Evolutionary conservation across 768 basidiomycete genomes (phyloP), one percentile per base, ranked within the genome.

Genomic region (Suillus brevipes): DNA sequence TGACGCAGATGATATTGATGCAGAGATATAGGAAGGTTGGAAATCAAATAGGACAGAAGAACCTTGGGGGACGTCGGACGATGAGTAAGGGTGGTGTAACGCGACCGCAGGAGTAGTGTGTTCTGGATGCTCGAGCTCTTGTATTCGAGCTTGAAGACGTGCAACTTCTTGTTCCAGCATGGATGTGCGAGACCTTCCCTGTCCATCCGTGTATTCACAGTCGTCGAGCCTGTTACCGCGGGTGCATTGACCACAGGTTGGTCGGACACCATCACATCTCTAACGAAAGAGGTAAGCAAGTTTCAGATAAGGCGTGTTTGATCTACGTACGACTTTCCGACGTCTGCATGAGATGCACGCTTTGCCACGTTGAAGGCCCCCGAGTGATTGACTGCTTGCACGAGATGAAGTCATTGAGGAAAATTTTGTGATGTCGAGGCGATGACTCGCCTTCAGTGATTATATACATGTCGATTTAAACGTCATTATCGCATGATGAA

Each of bases 201-300:
- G 82, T 6, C 85, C 86, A 69, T 90, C 89, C 7, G 85, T 80
- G 73, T 90, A 91, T 75, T 91, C 89, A 73, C 90, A 91, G 37
- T 87, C 87, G 61, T 88, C 88, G 34, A 81, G 81, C 64, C 87
- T 84, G 43, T 87, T 85, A 31, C 85, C 83, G 9, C 80, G 77
- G 28, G 78, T 73, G 77, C 90, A 91, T 49, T 87, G 89, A 1
- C 85, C 84, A 72, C 90, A 91, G 12, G 83, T 77, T 2, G 89
- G 89, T 64, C 85, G 85, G 4, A 72, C 73, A 20, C 89, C 88
- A 69, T 91, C 89, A 68, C 90, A 91, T 80, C 85, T 86, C 89
- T 88, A 64, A 20, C 14, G 16, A 23, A 36, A n/a, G 42, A 47
- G 34, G 37, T 37, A 37, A 40, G 28, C 4, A 20, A 31, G 6